Evolutionary conservation across 768 basidiomycete species (phyloP).

Genomic region (Tricholoma sp.): DNA sequence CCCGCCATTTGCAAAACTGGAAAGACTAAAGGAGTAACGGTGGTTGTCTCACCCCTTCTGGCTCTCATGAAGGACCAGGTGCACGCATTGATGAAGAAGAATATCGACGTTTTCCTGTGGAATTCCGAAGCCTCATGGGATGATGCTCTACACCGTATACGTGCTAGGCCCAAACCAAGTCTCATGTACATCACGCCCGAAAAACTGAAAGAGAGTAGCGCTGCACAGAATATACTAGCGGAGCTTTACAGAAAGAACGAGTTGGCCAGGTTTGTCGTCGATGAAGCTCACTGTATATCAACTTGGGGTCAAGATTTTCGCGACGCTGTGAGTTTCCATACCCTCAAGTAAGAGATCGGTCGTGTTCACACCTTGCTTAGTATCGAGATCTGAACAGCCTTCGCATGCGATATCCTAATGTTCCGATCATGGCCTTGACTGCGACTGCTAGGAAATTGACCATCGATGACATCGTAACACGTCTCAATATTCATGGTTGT

Average conservation of each 20-base stretch:
- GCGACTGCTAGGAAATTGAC: constrained; percentile 86
- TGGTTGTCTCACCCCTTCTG: constrained; percentile 87
- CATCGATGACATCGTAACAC: constrained; percentile 71
- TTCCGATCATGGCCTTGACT: constrained; percentile 95
- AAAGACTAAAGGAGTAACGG: constrained; percentile 72
- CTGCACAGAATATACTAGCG: constrained; percentile 50
- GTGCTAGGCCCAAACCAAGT: constrained; percentile 44
- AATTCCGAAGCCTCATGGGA: constrained; percentile 46
- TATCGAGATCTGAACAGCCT: constrained; percentile 65
- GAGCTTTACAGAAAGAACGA: constrained; percentile 50
- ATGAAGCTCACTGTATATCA: constrained; percentile 94
- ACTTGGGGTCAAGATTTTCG: constrained; percentile 95
- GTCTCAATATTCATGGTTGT: constrained; percentile 57
- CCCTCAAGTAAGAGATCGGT: neutral
- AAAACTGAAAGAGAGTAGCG: constrained; percentile 61
- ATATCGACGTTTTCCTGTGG: constrained; percentile 66
- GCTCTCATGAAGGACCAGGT: constrained; percentile 92
- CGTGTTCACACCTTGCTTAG: constrained; percentile 30
- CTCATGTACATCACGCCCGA: constrained; percentile 93
- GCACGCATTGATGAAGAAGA: constrained; percentile 52
- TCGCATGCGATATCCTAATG: constrained; percentile 66
- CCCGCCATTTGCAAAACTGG: constrained; percentile 79
- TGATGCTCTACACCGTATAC: constrained; percentile 42
- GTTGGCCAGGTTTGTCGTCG: constrained; percentile 88
- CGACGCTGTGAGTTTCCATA: constrained; percentile 50